These are phyloP conservation scores for Monilinia laxa DNA, from an alignment of 2,329 filamentous ascomycete species.

Conservation along the genomic window DNA sequence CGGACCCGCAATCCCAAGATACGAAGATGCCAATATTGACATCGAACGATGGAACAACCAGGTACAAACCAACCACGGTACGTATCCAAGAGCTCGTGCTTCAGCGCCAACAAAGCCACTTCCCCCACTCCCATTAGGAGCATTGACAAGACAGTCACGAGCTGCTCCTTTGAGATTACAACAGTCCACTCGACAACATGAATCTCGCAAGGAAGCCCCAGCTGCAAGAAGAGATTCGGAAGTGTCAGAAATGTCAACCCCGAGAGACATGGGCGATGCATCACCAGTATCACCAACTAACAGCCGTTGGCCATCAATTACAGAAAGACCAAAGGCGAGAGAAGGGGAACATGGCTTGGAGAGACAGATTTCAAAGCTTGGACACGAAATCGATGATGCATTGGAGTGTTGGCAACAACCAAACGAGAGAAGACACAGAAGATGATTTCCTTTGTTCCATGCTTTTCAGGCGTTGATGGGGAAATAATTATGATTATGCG, in stretches of 20 bases:
- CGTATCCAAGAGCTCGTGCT: slow-evolving; percentile 12
- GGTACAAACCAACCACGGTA: slow-evolving; percentile 24
- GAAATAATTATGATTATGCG: too few relatives aligned
- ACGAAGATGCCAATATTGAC: slow-evolving; percentile 26
- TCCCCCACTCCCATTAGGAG: background rate
- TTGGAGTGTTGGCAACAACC: slow-evolving; percentile 13
- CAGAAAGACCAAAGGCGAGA: background rate
- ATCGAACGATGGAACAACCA: slow-evolving; percentile 21
- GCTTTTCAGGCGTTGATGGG: background rate
- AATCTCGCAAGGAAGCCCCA: background rate
- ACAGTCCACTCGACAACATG: background rate
- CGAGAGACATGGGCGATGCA: background rate
- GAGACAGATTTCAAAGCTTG: slow-evolving; percentile 1
- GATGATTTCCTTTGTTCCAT: slow-evolving; percentile 1
- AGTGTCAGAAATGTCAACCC: background rate
- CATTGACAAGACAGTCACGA: background rate
- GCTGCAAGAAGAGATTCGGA: background rate
- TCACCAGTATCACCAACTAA: slow-evolving; percentile 7
- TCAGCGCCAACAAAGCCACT: slow-evolving; percentile 19
- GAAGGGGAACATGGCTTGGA: background rate
- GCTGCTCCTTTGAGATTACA: too few relatives aligned
- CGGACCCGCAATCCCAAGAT: background rate
- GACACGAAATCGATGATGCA: slow-evolving; percentile 1
- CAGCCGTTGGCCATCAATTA: background rate
- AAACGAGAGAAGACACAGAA: background rate